Conservation (phyloP, 2,329 filamentous ascomycete genomes). For the Chaetomium globosum region DNA sequence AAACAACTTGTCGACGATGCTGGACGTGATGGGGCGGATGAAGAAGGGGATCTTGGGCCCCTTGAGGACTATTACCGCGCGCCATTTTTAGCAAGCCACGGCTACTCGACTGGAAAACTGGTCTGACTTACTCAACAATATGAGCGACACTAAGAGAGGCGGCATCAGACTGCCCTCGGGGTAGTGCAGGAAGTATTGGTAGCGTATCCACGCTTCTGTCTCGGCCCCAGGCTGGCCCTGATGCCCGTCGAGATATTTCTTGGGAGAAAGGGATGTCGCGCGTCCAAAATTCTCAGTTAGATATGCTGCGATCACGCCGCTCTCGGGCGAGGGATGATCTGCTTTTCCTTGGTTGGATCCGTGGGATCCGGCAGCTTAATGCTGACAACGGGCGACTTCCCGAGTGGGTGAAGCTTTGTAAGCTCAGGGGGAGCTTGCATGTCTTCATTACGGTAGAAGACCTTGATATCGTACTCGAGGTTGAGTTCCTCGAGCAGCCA, state of each 20-base stretch:
- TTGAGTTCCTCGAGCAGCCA: slow-evolving; percentile 84
- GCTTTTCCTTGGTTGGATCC: slow-evolving; percentile 42
- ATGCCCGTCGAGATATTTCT: slow-evolving; percentile 54
- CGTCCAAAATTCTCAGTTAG: slow-evolving; percentile 64
- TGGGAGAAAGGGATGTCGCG: slow-evolving; percentile 51
- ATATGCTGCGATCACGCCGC: slow-evolving; percentile 77
- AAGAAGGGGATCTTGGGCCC: slow-evolving; percentile 53
- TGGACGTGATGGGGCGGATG: slow-evolving; percentile 53
- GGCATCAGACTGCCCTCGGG: slow-evolving; percentile 80
- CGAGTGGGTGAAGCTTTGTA: slow-evolving; percentile 75
- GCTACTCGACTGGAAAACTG: too few relatives aligned
- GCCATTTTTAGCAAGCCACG: not conserved
- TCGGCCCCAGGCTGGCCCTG: slow-evolving; percentile 59
- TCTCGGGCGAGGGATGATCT: slow-evolving; percentile 74
- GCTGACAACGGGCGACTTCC: slow-evolving; percentile 77
- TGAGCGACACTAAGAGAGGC: slow-evolving; percentile 62
- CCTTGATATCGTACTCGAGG: slow-evolving; percentile 73
- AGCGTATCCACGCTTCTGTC: slow-evolving; percentile 60
- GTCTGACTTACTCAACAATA: slow-evolving; percentile 53
- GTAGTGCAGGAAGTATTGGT: slow-evolving; percentile 75
- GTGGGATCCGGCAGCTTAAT: slow-evolving; percentile 46
- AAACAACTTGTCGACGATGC: slow-evolving; percentile 47
- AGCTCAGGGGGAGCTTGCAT: slow-evolving; percentile 70
- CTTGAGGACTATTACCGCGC: slow-evolving; percentile 47
- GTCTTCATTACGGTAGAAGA: slow-evolving; percentile 65